A percentile compares a stretch with the other conserved stretches of the same genome.
Conservation (phyloP, 208 protist species). For the Trypanosoma theileri region DNA sequence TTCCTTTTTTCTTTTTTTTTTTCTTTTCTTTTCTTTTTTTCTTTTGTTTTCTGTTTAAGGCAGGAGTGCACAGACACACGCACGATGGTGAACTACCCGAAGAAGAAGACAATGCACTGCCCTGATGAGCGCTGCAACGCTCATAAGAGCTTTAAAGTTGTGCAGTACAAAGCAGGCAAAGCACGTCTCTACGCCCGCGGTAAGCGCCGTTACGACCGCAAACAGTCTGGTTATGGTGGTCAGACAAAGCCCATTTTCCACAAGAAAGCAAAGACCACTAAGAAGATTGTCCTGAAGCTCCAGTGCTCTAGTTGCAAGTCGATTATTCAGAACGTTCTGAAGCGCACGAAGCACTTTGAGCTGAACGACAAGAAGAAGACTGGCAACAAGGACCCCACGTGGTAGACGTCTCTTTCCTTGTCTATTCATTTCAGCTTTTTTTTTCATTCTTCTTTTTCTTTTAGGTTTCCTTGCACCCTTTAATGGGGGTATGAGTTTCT, state of each 20-base stretch:
- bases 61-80: not conserved
- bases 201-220: conserved; percentile 99
- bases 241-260: conserved; percentile 99
- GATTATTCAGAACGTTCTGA: conserved; percentile 94
- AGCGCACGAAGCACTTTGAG: conserved; percentile 99
- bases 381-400: conserved; percentile 90
- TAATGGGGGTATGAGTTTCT: not conserved
- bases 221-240: conserved; percentile 99
- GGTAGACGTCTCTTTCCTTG: conserved; percentile 44
- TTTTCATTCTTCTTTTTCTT: conserved; percentile 22
- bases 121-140: conserved; percentile 88
- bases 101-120: conserved; percentile 94
- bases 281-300: conserved; percentile 99
- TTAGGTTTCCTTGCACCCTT: not conserved
- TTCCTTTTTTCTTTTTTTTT: no score
- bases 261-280: conserved; percentile 99
- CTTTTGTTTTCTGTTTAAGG: not conserved
- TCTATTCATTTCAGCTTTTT: not conserved
- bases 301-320: conserved; percentile 97
- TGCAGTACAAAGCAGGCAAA: conserved; percentile 99
- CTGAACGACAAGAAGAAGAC: conserved; percentile 95
- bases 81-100: conserved; percentile 91
- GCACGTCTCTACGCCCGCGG: conserved; percentile 97
- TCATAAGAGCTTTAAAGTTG: conserved; percentile 98
- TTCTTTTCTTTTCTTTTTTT: not conserved